phyloP scores from a whole-genome alignment of 495 filamentous ascomycete genomes.

The Daldinia grandis region DNA sequence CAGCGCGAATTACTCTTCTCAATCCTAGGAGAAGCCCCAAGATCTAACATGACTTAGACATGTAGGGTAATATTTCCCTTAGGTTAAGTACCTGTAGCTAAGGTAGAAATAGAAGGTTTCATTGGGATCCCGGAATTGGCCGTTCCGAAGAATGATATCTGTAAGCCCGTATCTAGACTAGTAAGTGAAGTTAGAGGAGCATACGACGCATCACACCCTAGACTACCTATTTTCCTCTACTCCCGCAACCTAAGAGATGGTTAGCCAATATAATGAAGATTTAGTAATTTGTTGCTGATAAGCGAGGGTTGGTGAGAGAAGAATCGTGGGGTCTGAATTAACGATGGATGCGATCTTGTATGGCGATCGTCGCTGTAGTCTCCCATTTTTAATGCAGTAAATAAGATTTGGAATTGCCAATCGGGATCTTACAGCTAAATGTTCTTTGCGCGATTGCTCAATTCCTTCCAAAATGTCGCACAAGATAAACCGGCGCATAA shows the following conservation, averaged over 20 bases:
- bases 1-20: background rate
- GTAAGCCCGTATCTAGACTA: background rate
- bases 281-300: background rate
- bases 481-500: constrained; percentile 14
- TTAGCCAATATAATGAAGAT: background rate
- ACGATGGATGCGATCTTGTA: background rate
- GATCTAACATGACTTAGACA: background rate
- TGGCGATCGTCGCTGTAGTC: background rate
- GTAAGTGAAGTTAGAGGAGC: background rate
- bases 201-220: background rate
- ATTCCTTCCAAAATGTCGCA: background rate
- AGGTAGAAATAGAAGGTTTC: constrained; percentile 24
- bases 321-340: background rate
- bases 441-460: constrained; percentile 1
- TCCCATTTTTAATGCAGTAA: background rate
- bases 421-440: background rate
- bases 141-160: background rate
- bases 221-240: background rate
- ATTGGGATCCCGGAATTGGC: constrained; percentile 19
- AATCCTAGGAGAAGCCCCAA: background rate
- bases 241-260: background rate
- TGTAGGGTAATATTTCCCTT: background rate
- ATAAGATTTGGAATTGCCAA: constrained; percentile 32
- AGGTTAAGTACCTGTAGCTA: background rate
- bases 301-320: background rate